Evolutionary conservation across 768 basidiomycete species (phyloP).

Genomic region (Leccinum pellstonianum): DNA sequence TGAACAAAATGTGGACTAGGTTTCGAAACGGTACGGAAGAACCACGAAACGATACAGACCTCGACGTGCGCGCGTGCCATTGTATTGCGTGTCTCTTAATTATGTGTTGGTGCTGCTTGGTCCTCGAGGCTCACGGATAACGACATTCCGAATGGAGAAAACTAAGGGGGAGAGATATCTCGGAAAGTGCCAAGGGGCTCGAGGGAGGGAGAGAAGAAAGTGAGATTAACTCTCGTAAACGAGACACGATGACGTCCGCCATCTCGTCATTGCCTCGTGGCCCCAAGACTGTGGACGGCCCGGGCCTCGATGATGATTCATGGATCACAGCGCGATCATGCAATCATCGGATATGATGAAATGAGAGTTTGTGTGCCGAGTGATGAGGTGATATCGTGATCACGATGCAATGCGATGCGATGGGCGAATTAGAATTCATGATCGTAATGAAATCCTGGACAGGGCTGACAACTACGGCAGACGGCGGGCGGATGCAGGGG

Average conservation of each 20-base stretch:
- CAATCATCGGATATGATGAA: neutral
- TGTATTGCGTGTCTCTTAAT: neutral
- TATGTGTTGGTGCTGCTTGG: neutral
- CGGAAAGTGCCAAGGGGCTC: neutral
- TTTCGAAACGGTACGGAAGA: neutral
- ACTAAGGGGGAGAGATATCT: neutral
- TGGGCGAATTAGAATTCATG: neutral
- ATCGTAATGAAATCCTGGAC: neutral
- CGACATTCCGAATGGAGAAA: neutral
- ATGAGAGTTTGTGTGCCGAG: neutral
- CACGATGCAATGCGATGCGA: neutral
- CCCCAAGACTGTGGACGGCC: neutral
- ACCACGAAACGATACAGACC: neutral
- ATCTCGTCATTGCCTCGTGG: neutral
- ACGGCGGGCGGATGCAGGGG: neutral
- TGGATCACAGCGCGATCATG: neutral
- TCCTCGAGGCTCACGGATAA: neutral
- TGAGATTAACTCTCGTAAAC: neutral
- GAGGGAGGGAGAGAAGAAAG: neutral
- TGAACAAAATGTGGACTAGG: neutral
- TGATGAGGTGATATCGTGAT: neutral
- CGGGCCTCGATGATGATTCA: neutral
- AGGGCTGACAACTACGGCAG: neutral
- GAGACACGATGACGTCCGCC: neutral
- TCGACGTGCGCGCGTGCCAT: neutral